phyloP scores from a whole-genome alignment of 23 red algal species.

The Cyanidium caldarium region DNA sequence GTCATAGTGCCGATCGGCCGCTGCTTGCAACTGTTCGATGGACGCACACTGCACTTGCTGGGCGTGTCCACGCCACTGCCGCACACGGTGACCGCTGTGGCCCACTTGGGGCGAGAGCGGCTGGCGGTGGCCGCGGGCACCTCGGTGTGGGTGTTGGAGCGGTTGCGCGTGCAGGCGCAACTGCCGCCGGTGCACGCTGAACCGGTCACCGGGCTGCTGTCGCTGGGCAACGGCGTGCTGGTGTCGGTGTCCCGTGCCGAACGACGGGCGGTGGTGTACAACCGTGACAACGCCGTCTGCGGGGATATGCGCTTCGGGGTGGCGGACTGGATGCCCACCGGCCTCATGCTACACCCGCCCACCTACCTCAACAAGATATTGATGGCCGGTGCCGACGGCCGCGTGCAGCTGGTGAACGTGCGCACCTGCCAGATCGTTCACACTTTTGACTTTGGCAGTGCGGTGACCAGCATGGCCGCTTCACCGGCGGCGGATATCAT shows the following conservation, averaged over 20 bases:
- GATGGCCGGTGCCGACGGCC: slow-evolving; percentile 40
- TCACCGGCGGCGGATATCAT: slow-evolving; percentile 83
- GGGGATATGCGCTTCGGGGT: slow-evolving; percentile 21
- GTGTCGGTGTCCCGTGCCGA: neutral
- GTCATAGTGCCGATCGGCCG: slow-evolving; percentile 44
- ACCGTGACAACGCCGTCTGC: slow-evolving; percentile 15
- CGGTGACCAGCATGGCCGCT: slow-evolving; percentile 32
- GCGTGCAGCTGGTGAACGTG: slow-evolving; percentile 49
- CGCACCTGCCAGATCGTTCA: slow-evolving; percentile 30
- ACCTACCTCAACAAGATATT: slow-evolving; percentile 81
- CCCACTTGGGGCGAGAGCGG: neutral
- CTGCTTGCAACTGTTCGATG: slow-evolving; percentile 57
- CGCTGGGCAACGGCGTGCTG: neutral
- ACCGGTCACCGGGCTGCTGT: neutral
- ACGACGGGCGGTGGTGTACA: slow-evolving; percentile 18
- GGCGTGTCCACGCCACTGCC: slow-evolving; percentile 39
- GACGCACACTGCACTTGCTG: slow-evolving; percentile 22
- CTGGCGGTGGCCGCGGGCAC: neutral
- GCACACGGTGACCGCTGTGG: neutral
- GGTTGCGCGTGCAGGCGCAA: neutral
- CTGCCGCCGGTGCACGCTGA: slow-evolving; percentile 4
- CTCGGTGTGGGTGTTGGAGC: neutral
- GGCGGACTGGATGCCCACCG: slow-evolving; percentile 14
- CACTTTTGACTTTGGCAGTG: slow-evolving; percentile 16
- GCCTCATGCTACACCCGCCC: slow-evolving; percentile 25